Percentiles rank a stretch among this genome's conserved stretches.
These are phyloP conservation scores for Fonsecaea monophora DNA, from an alignment of 2,329 filamentous ascomycete species.

Conservation along the genomic window DNA sequence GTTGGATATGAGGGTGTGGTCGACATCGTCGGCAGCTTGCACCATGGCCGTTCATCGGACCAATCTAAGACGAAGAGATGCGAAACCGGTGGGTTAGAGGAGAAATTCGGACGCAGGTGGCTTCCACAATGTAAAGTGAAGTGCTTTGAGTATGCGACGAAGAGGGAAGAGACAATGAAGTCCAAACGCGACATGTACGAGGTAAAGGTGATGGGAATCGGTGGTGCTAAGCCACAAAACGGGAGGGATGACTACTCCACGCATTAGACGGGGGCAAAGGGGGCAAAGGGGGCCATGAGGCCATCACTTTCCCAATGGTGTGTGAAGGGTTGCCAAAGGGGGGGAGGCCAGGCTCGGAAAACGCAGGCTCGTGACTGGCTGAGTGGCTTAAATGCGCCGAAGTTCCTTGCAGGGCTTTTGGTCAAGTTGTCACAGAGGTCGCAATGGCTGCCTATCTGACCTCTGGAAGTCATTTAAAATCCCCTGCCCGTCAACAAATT, in stretches of 20 bases:
- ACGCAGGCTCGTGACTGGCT: constrained; percentile 11
- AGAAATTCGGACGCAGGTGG: constrained; percentile 11
- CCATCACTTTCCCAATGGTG: background rate
- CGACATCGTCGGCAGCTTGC: constrained; percentile 21
- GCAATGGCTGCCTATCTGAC: constrained; percentile 1
- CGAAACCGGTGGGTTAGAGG: constrained; percentile 14
- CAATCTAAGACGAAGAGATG: constrained; percentile 1
- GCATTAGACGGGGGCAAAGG: background rate
- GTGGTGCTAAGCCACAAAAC: constrained; percentile 18
- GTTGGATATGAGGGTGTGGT: constrained; percentile 23
- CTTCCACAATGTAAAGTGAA: constrained; percentile 14
- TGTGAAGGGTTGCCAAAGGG: background rate
- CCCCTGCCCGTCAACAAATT: background rate
- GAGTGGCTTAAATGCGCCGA: background rate
- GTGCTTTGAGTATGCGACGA: constrained; percentile 13
- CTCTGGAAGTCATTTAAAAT: background rate
- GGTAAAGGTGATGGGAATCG: constrained; percentile 9
- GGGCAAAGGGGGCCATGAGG: background rate
- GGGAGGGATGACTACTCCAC: constrained; percentile 21
- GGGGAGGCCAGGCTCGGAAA: constrained; percentile 14
- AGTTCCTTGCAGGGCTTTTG: constrained; percentile 18
- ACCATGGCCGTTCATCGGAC: constrained; percentile 25
- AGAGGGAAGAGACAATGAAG: constrained; percentile 5
- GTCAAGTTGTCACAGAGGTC: background rate
- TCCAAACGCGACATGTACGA: background rate